Conservation (phyloP, 176 grass and related monocot genomes). For the Puya raimondii region DNA sequence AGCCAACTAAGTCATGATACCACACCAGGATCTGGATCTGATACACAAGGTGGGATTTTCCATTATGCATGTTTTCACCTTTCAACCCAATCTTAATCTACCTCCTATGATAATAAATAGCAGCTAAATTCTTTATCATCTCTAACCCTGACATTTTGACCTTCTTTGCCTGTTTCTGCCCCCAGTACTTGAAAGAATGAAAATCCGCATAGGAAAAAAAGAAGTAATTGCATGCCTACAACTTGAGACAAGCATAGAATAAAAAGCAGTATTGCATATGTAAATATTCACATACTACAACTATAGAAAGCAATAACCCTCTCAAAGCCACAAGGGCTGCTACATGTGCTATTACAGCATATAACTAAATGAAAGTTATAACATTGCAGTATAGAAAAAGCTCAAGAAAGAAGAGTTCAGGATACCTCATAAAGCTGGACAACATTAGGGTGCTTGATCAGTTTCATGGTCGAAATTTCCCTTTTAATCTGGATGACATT, state of each 20-base stretch:
- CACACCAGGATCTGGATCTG: too few relatives aligned
- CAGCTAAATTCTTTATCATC: too few relatives aligned
- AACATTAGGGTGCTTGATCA: slow-evolving; percentile 95
- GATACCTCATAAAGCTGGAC: slow-evolving; percentile 82
- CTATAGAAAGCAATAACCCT: background rate
- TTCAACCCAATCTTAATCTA: too few relatives aligned
- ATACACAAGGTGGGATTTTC: too few relatives aligned
- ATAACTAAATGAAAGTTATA: background rate
- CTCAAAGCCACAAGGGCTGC: background rate
- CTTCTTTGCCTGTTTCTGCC: too few relatives aligned
- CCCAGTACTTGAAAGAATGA: too few relatives aligned
- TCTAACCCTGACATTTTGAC: too few relatives aligned
- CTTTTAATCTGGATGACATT: slow-evolving; percentile 65
- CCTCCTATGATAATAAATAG: too few relatives aligned
- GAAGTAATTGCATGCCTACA: background rate
- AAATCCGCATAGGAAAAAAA: background rate
- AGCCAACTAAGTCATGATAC: too few relatives aligned
- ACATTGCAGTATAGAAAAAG: background rate
- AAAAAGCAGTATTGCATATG: too few relatives aligned
- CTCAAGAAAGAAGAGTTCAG: background rate
- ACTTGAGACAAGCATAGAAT: background rate
- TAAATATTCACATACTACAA: too few relatives aligned
- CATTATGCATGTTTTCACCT: too few relatives aligned
- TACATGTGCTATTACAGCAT: background rate
- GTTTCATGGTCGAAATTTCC: slow-evolving; percentile 95